phyloP scores from a whole-genome alignment of 1,284 basidiomycete species.

The Porodaedalea pini region DNA sequence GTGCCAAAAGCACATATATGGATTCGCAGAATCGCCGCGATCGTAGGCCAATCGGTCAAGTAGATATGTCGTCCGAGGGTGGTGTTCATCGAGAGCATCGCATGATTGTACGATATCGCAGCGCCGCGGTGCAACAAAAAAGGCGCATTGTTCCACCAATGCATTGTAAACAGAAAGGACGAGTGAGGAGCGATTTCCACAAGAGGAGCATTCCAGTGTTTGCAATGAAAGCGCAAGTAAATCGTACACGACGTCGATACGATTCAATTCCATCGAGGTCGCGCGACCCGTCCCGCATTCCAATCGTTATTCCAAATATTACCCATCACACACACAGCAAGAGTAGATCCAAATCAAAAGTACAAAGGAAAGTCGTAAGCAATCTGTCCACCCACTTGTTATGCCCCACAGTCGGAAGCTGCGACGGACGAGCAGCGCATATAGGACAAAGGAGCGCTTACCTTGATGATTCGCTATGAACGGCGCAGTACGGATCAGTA shows the following conservation, averaged over 20 bases:
- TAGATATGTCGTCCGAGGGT: not conserved
- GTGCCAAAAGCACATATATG: not conserved
- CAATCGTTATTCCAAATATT: not conserved
- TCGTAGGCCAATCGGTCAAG: not conserved
- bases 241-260: not conserved
- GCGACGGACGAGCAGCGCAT: not conserved
- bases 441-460: slow-evolving; percentile 25
- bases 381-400: too few relatives aligned
- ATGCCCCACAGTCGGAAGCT: too few relatives aligned
- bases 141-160: not conserved
- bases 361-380: too few relatives aligned
- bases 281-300: not conserved
- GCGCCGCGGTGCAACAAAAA: not conserved
- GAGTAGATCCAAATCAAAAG: too few relatives aligned
- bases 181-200: not conserved
- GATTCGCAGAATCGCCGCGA: not conserved
- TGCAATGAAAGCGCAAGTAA: not conserved
- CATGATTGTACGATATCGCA: not conserved
- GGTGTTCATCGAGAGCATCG: not conserved
- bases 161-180: not conserved
- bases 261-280: not conserved
- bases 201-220: not conserved
- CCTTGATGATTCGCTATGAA: slow-evolving; percentile 56
- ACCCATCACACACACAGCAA: not conserved
- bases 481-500: slow-evolving; percentile 7